Percentiles rank a stretch among this genome's conserved stretches.
Evolutionary conservation across 1,284 basidiomycete species (phyloP).

Genomic region (Microbotryomycetes sp.): DNA sequence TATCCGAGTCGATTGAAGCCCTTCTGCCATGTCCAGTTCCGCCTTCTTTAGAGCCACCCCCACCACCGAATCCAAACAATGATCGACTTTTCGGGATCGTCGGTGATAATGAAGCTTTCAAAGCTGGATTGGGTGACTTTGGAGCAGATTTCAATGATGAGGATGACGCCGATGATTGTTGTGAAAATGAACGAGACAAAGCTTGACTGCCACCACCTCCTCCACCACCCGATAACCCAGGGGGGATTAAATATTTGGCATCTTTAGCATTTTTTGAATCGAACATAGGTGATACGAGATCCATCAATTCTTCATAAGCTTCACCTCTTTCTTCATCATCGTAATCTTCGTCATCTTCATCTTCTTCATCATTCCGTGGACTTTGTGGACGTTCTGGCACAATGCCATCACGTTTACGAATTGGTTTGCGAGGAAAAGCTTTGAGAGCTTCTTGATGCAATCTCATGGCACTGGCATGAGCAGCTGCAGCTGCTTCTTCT

Average conservation of each 20-base stretch:
- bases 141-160: background rate
- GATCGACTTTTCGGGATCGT: background rate
- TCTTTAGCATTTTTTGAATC: background rate
- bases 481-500: conserved; percentile 13
- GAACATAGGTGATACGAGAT: background rate
- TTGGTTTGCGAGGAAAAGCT: background rate
- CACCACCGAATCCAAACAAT: background rate
- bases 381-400: background rate
- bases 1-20: background rate
- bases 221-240: background rate
- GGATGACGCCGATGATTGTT: background rate
- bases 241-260: background rate
- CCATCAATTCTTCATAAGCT: background rate
- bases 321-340: background rate
- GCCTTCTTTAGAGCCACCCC: no score
- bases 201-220: background rate
- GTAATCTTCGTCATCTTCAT: background rate
- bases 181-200: background rate
- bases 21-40: background rate
- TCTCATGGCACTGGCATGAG: background rate
- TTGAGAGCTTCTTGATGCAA: conserved; percentile 4
- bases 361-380: background rate
- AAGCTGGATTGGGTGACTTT: background rate
- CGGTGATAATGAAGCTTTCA: background rate
- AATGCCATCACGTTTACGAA: background rate